Evolutionary conservation across 768 basidiomycete genomes (phyloP), one percentile per base, ranked within the genome.

Genomic region (Clathrus columnatus): DNA sequence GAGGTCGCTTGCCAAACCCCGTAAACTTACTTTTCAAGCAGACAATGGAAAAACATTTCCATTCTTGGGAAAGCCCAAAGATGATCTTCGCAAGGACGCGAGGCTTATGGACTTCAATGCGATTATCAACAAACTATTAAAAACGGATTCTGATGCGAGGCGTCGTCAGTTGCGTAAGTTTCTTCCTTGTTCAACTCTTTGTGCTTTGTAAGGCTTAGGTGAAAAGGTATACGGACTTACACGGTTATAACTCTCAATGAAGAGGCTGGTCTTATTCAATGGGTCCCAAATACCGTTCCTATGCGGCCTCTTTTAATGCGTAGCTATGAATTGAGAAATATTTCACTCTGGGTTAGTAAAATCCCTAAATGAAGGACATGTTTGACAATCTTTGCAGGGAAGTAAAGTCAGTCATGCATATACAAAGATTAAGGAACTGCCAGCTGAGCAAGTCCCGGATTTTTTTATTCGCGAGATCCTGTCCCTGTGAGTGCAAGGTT

Each of bases 191-290:
- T 6, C 16, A 36, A 6, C n/a, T 3, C 7, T 46, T n/a, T 17
- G 17, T 17, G 7, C 53, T 23, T 21, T 27, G 18, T 21, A 30
- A 48, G 23, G 29, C 28, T 30, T 41, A 36, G 48, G 46, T 61
- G 61, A 51, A 51, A 58, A 94, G 95, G 87, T 65, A 91, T 99
- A 56, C 83, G 95, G 23, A 98, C 96, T 2, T 99, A 98, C 64
- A 90, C 92, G n/a, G 92, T 98, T n/a, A 86, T 96, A 24, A 91
- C 94, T 5, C 76, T 99, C 59, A 97, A 96, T 65, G 95, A 98
- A 61, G 92, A 95, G 61, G 97, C 94, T 63, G 96, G 96, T 0
- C 82, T 98, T 48, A 91, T 98, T 54, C 91, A 99, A 81, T 99
- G 96, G 96, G 96, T 99, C 2, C 89, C 87, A 0, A 87, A 98